A percentile compares a stretch with the other conserved stretches of the same genome.
Evolutionary conservation across 2,329 filamentous ascomycete genomes (phyloP).

Genomic region (Byssochlamys sp.): DNA sequence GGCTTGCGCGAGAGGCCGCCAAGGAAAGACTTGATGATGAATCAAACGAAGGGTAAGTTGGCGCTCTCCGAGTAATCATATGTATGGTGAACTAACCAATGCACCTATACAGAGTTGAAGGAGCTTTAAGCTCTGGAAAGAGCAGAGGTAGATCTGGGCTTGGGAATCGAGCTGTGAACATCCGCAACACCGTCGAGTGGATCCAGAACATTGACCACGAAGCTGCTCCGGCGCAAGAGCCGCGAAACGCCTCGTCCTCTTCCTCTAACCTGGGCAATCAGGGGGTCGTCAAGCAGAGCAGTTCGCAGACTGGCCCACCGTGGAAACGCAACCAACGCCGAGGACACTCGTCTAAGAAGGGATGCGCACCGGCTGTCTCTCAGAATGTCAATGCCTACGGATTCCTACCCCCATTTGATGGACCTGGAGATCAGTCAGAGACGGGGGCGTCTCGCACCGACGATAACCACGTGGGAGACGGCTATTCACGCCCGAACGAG

Average conservation of each 20-base stretch:
- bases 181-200: conserved; percentile 1
- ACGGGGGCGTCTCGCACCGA: not conserved
- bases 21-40: not conserved
- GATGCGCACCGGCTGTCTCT: conserved; percentile 17
- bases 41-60: not conserved
- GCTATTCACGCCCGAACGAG: not conserved
- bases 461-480: not conserved
- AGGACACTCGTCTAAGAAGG: conserved; percentile 14
- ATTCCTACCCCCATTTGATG: conserved; percentile 21
- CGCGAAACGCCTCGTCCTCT: not conserved
- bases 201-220: conserved; percentile 1
- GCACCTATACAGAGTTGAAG: not conserved
- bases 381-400: conserved; percentile 22
- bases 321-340: conserved; percentile 12
- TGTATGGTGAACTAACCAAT: not conserved
- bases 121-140: not conserved
- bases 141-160: not conserved
- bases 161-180: conserved; percentile 1
- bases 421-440: conserved; percentile 12
- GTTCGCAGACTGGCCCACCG: conserved; percentile 13
- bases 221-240: not conserved
- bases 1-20: conserved; percentile 3
- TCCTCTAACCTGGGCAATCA: conserved; percentile 1
- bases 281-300: conserved; percentile 4
- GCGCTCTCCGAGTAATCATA: not conserved